Evolutionary conservation across 2,329 filamentous ascomycete species (phyloP).

Genomic region (Didymella segeticola): DNA sequence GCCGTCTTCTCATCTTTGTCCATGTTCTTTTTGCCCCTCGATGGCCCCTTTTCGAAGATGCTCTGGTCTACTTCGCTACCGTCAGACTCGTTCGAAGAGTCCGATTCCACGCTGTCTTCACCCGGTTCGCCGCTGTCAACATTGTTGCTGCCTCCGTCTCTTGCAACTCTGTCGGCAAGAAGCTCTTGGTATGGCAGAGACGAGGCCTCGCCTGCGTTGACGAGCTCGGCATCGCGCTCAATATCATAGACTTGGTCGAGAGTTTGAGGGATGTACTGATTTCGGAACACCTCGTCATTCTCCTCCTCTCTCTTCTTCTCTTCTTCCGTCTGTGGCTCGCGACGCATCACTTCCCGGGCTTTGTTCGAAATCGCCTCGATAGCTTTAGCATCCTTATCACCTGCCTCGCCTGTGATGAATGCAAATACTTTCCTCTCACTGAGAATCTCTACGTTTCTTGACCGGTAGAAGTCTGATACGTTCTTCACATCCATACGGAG

Average conservation of each 20-base stretch:
- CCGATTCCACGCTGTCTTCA: constrained; percentile 10
- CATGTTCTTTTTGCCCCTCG: constrained; percentile 66
- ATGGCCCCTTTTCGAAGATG: constrained; percentile 43
- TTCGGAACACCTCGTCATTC: constrained; percentile 90
- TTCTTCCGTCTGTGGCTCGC: constrained; percentile 57
- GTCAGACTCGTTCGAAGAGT: constrained; percentile 26
- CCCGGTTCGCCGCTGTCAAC: neutral
- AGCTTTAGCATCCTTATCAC: constrained; percentile 59
- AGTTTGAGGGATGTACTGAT: constrained; percentile 96
- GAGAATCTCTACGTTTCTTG: constrained; percentile 82
- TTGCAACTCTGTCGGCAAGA: constrained; percentile 71
- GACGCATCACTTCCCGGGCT: constrained; percentile 72
- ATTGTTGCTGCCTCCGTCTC: constrained; percentile 38
- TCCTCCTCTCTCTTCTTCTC: constrained; percentile 65
- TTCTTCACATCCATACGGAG: constrained; percentile 99
- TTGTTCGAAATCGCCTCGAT: constrained; percentile 66
- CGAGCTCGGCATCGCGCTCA: constrained; percentile 83
- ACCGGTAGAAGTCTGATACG: constrained; percentile 87
- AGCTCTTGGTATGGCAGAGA: constrained; percentile 87
- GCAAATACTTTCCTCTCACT: constrained; percentile 81
- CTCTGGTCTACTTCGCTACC: constrained; percentile 40
- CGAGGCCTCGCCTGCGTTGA: constrained; percentile 74
- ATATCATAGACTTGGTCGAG: constrained; percentile 96
- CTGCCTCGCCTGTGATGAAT: constrained; percentile 74
- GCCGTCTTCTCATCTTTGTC: constrained; percentile 89